Base-by-base conservation (phyloP, 768 basidiomycete species). In the Lyophyllum shimeji region DNA sequence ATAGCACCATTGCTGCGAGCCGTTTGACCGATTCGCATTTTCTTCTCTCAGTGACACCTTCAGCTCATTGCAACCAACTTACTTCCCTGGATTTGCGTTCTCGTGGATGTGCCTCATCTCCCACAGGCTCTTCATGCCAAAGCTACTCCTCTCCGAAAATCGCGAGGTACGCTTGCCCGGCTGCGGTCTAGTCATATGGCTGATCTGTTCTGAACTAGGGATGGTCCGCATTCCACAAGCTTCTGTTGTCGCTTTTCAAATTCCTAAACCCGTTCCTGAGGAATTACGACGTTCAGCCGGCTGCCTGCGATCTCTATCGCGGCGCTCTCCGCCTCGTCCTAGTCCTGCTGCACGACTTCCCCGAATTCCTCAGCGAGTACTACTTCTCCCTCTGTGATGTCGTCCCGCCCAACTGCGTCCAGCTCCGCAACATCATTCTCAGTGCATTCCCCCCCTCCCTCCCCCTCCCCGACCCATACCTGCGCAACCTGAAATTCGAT, bases 71-170 rank as follows among this genome's bases (percentile, higher is more conserved):
- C 96, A 98, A 68, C 97, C 97, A 7, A 89, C 88, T 5, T 94
- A 93, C 73, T 98, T 98, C 77, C 97, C 97, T 17, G 93, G 95
- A 8, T 99, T 99, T 71, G 90, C 95, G 1, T 99, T 98, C 74
- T 96, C 95, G 15, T 99, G 96, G 96, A 87, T 98, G 81, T 90
- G 89, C 60, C 80, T 98, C 44, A 87, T 99, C 66, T 98, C 97
- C 21, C 97, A 98, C 73, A 82, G 96, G 52, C 76, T 93, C 55
- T 97, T 98, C 82, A 95, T 99, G 94, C 95, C 97, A 13, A 96
- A 97, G 69, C 72, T 99, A 45, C 78, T 98, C 34, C 72, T 89
- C 37, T 86, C 90, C 20, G 87, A 93, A 68, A 92, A 94, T 67
- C 85, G 94, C 49, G 95, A 96, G 80, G 89, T 90, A 74, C 58